phyloP scores from a whole-genome alignment of 768 basidiomycete species.

The Xerocomellus dryophilus region DNA sequence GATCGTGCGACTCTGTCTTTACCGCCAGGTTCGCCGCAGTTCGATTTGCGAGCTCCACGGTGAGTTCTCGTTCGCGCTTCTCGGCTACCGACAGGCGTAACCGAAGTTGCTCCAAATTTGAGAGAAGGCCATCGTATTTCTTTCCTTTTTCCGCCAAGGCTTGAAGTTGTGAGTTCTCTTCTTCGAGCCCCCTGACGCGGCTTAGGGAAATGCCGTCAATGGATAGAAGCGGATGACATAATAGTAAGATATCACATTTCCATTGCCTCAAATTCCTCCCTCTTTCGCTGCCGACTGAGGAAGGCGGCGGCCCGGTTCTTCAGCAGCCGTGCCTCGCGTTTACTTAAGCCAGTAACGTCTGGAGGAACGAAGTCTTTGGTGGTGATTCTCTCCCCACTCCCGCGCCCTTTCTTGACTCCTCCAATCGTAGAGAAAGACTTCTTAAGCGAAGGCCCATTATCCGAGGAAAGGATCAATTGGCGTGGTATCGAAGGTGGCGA shows the following conservation, averaged over 20 bases:
- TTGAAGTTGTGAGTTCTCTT: slow-evolving; percentile 75
- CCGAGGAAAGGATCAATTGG: slow-evolving; percentile 36
- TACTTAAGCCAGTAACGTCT: slow-evolving; percentile 82
- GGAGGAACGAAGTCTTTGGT: slow-evolving; percentile 87
- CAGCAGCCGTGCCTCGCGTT: slow-evolving; percentile 86
- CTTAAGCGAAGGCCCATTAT: slow-evolving; percentile 26
- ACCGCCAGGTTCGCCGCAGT: slow-evolving; percentile 37
- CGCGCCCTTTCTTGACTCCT: slow-evolving; percentile 46
- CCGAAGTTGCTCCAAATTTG: slow-evolving; percentile 65
- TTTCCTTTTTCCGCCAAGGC: slow-evolving; percentile 50
- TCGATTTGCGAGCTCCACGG: slow-evolving; percentile 52
- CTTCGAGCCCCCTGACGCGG: slow-evolving; percentile 79
- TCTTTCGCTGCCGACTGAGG: slow-evolving; percentile 85
- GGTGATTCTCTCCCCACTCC: slow-evolving; percentile 45
- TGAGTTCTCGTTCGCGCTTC: slow-evolving; percentile 66
- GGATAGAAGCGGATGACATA: slow-evolving; percentile 4
- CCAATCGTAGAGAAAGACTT: slow-evolving; percentile 48
- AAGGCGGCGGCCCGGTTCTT: slow-evolving; percentile 93
- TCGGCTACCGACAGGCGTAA: slow-evolving; percentile 61
- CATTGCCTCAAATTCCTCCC: slow-evolving; percentile 90
- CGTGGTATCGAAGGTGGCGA: slow-evolving; percentile 30
- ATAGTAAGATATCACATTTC: slow-evolving; percentile 63
- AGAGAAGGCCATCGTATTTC: slow-evolving; percentile 42
- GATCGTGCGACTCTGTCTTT: slow-evolving; percentile 61
- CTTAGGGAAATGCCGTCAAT: slow-evolving; percentile 40